phyloP scores from a whole-genome alignment of 202 grass and related monocot species.

The Setaria italica region DNA sequence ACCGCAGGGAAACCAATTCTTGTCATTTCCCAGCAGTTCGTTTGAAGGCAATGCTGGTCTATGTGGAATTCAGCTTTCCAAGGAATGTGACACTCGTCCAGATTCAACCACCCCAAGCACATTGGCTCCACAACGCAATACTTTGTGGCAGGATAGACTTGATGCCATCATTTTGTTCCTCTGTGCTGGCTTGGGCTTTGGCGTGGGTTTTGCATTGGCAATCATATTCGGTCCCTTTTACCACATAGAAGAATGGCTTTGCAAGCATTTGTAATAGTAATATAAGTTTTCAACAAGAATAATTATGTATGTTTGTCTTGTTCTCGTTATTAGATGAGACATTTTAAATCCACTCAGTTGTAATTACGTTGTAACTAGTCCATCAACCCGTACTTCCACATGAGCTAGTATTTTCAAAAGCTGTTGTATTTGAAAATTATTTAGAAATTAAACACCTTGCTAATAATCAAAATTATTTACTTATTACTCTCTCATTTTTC shows the following conservation, averaged over 20 bases:
- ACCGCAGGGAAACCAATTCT: constrained; percentile 40
- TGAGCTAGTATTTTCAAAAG: too few relatives aligned
- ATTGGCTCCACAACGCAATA: neutral
- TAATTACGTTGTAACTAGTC: neutral
- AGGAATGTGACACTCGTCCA: constrained; percentile 34
- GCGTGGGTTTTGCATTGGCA: constrained; percentile 37
- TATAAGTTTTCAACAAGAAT: neutral
- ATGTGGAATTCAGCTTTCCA: constrained; percentile 51
- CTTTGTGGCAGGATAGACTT: constrained; percentile 28
- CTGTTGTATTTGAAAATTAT: too few relatives aligned
- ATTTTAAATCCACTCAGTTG: neutral
- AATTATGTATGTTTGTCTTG: neutral
- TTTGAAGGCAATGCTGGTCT: constrained; percentile 56
- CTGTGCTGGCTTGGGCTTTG: constrained; percentile 25
- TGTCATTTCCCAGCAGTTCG: constrained; percentile 43
- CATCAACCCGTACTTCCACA: too few relatives aligned
- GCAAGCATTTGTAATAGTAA: neutral
- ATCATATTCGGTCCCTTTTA: constrained; percentile 13
- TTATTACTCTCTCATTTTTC: too few relatives aligned
- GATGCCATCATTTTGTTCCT: constrained; percentile 30
- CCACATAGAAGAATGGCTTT: neutral
- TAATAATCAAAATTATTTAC: too few relatives aligned
- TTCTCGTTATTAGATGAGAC: neutral
- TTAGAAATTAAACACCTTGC: too few relatives aligned
- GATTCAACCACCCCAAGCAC: neutral